Base-by-base conservation (phyloP, 306 rosid species). In the Alnus glutinosa region DNA sequence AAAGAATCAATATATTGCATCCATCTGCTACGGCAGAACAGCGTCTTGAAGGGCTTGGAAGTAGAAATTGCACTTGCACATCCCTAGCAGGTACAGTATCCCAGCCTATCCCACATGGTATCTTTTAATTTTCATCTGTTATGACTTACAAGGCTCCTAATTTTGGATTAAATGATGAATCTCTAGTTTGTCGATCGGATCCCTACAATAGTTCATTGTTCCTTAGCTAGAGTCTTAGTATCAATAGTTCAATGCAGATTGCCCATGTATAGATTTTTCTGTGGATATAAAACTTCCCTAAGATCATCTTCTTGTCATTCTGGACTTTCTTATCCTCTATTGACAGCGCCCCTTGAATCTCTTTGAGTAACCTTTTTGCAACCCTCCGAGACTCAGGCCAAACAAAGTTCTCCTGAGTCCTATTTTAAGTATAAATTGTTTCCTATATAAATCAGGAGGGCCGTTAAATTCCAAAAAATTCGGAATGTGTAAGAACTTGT, bases 11-110 rank as follows among this genome's bases (percentile, higher is more conserved):
- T 85, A 85, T 59, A 85, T 85, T 75, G 83, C 88, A 37, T 82
- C 88, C 7, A 70, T 85, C 71, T 75, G 85, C 78, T 79, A 54
- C 18, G 88, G 88, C 37, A 85, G 88, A 81, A 85, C 88, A 7
- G 88, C 80, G 36, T 81, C 88, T 64, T 85, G 78, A 85, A 70
- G 73, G 47, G 32, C 72, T 23, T 48, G 18, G 61, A 37, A 80
- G 52, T 57, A 69, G 74, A 77, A 50, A 70, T 58, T 39, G 77
- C 83, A 36, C 44, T 32, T 16, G 42, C 16, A 79, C 47, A 39
- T 77, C 75, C 71, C 57, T 44, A 28, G 70, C 71, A 51, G 85
- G 84, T 80, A 64, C 37, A 8, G 57, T 69, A 68, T 48, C 67
- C 13, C 49, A 1, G 37, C 7, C 16, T 32, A 19, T 62, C 59